A percentile compares a stretch with the other conserved stretches of the same genome.
These are phyloP conservation scores for Gonapodya prolifera DNA, from an alignment of 192 early-diverging fungal genomes.

Conservation along the genomic window DNA sequence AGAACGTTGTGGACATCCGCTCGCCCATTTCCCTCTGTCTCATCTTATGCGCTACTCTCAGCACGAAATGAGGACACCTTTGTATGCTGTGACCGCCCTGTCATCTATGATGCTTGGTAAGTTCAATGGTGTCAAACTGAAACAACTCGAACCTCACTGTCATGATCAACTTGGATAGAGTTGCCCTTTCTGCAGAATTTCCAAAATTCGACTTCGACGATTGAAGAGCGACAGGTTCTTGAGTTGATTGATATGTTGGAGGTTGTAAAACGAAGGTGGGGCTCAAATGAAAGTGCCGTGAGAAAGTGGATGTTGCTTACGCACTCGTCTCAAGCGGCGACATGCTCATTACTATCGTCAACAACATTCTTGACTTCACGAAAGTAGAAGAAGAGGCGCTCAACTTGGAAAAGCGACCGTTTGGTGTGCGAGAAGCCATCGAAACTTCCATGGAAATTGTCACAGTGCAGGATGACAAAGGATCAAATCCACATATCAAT, in stretches of 20 bases:
- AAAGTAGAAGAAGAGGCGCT: background rate
- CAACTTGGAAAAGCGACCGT: background rate
- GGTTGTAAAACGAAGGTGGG: background rate
- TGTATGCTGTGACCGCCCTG: slow-evolving; percentile 4
- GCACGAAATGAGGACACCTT: background rate
- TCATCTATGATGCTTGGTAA: background rate
- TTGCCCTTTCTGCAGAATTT: background rate
- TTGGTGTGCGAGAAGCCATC: slow-evolving; percentile 1
- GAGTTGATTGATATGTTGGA: background rate
- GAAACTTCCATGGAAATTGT: background rate
- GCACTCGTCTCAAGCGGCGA: background rate
- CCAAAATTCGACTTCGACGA: background rate
- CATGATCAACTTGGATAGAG: background rate
- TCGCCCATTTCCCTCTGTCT: no score
- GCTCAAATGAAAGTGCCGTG: background rate
- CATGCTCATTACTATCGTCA: background rate
- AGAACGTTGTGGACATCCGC: no score
- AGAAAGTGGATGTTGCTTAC: background rate
- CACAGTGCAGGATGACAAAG: background rate
- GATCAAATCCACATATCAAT: background rate
- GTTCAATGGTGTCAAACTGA: background rate
- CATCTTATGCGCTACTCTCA: background rate
- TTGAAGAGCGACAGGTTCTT: background rate
- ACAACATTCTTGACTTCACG: slow-evolving; percentile 1
- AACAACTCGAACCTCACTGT: background rate